Conservation (phyloP, 75 land plant genomes). For the Picea glauca region DNA sequence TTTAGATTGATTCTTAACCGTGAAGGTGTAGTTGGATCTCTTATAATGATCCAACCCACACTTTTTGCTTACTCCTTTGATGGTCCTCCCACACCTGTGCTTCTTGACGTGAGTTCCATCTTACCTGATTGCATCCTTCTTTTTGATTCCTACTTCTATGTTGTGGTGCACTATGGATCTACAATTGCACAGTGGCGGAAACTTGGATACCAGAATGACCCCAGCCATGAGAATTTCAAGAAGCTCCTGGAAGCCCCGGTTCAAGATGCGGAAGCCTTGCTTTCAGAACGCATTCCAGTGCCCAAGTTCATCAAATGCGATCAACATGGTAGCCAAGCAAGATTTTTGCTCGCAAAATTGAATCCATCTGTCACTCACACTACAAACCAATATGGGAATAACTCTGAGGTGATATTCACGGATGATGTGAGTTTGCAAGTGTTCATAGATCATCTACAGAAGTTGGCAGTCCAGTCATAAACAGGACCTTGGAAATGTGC, state of each 20-base stretch:
- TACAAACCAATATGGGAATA: slow-evolving; percentile 50
- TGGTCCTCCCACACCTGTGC: slow-evolving; percentile 95
- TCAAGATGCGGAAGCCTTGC: slow-evolving; percentile 68
- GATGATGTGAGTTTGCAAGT: slow-evolving; percentile 95
- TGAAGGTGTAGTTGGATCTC: slow-evolving; percentile 81
- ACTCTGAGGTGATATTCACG: slow-evolving; percentile 77
- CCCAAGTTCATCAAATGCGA: slow-evolving; percentile 89
- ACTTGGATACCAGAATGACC: slow-evolving; percentile 87
- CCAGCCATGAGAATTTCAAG: slow-evolving; percentile 86
- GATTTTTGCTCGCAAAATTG: slow-evolving; percentile 87
- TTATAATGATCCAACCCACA: slow-evolving; percentile 98
- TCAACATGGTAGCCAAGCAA: slow-evolving; percentile 95
- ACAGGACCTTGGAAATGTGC: too few relatives aligned
- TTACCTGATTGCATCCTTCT: slow-evolving; percentile 78
- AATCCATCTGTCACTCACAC: slow-evolving; percentile 81
- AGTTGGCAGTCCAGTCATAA: slow-evolving; percentile 66
- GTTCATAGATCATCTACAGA: slow-evolving; percentile 89
- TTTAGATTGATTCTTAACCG: slow-evolving; percentile 86
- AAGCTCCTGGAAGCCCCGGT: slow-evolving; percentile 88
- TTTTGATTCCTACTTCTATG: slow-evolving; percentile 91
- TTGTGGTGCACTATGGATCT: slow-evolving; percentile 96
- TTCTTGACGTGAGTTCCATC: slow-evolving; percentile 86
- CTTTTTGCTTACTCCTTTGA: slow-evolving; percentile 91
- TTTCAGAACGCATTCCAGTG: slow-evolving; percentile 72
- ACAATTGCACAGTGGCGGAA: slow-evolving; percentile 98